These are phyloP conservation scores for Prinsepia uniflora DNA, from an alignment of 306 rosid species.

Conservation along the genomic window DNA sequence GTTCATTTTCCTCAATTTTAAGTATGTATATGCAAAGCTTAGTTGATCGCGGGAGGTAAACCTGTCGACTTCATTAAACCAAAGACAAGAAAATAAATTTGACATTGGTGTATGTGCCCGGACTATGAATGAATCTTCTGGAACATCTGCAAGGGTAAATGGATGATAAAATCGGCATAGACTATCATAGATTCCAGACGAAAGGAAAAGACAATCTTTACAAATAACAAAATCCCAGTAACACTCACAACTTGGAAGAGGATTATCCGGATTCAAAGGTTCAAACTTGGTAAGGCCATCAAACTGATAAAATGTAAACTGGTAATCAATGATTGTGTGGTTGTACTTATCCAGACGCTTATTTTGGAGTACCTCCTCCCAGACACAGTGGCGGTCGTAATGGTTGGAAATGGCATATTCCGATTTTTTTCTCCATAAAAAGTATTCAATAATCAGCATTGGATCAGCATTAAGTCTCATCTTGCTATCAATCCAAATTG, in stretches of 20 bases:
- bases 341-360: conserved; percentile 84
- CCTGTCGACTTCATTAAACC: conserved; percentile 94
- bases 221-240: conserved; percentile 26
- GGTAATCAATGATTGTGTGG: conserved; percentile 77
- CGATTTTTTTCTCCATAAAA: conserved; percentile 77
- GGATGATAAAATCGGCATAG: conserved; percentile 18
- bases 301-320: conserved; percentile 63
- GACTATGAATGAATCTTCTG: conserved; percentile 90
- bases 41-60: conserved; percentile 97
- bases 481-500: conserved; percentile 98
- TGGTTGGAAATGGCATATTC: conserved; percentile 95
- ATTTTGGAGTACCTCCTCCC: conserved; percentile 94
- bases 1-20: conserved; percentile 80
- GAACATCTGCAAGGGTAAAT: conserved; percentile 63
- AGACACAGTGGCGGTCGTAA: conserved; percentile 87
- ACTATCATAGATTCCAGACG: conserved; percentile 2
- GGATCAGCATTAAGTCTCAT: conserved; percentile 86
- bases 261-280: conserved; percentile 50
- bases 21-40: conserved; percentile 84
- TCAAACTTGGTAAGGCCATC: conserved; percentile 85
- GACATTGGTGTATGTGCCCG: conserved; percentile 95
- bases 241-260: conserved; percentile 80
- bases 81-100: conserved; percentile 89
- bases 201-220: conserved; percentile 21
- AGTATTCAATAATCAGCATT: conserved; percentile 72